Percentiles rank a stretch among this genome's conserved stretches.
Evolutionary conservation across 352 stramenopile genomes (phyloP).

Genomic region (Saprolegnia diclina): DNA sequence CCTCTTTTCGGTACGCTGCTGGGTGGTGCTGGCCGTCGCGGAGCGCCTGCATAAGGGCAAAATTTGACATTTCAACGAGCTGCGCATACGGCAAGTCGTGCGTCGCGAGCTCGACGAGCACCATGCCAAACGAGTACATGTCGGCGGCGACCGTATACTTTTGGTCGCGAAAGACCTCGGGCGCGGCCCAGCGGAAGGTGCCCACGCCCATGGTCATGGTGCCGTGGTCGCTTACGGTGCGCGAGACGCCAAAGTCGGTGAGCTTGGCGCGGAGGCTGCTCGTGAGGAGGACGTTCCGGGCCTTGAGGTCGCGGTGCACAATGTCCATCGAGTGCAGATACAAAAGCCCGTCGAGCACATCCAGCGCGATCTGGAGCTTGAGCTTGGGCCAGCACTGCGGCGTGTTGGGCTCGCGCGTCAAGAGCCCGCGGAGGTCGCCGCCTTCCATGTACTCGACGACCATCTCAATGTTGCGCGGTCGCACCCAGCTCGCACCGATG

Average conservation of each 20-base stretch:
- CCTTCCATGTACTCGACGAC: slow-evolving; percentile 69
- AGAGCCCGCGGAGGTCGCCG: slow-evolving; percentile 52
- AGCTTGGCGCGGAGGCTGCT: slow-evolving; percentile 36
- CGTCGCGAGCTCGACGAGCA: slow-evolving; percentile 26
- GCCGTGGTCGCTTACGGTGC: slow-evolving; percentile 3
- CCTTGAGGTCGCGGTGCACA: slow-evolving; percentile 41
- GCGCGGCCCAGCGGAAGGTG: slow-evolving; percentile 19
- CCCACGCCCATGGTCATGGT: slow-evolving; percentile 26
- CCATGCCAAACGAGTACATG: slow-evolving; percentile 28
- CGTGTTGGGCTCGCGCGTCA: slow-evolving; percentile 36
- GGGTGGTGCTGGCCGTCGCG: background rate
- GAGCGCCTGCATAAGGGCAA: slow-evolving; percentile 22
- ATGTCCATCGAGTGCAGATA: slow-evolving; percentile 52
- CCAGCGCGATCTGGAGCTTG: slow-evolving; percentile 45
- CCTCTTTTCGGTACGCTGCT: background rate
- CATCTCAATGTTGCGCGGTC: slow-evolving; percentile 44
- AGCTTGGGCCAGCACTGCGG: slow-evolving; percentile 39
- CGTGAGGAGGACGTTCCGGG: slow-evolving; percentile 37
- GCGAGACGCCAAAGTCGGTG: slow-evolving; percentile 30
- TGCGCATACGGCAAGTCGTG: slow-evolving; percentile 13
- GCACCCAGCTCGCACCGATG: slow-evolving; percentile 74
- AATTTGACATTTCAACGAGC: slow-evolving; percentile 13
- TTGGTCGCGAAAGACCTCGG: slow-evolving; percentile 24
- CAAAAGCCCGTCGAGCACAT: slow-evolving; percentile 30
- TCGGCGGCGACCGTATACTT: slow-evolving; percentile 27